phyloP scores from a whole-genome alignment of 83 land plant genomes.

The Picea abies region DNA sequence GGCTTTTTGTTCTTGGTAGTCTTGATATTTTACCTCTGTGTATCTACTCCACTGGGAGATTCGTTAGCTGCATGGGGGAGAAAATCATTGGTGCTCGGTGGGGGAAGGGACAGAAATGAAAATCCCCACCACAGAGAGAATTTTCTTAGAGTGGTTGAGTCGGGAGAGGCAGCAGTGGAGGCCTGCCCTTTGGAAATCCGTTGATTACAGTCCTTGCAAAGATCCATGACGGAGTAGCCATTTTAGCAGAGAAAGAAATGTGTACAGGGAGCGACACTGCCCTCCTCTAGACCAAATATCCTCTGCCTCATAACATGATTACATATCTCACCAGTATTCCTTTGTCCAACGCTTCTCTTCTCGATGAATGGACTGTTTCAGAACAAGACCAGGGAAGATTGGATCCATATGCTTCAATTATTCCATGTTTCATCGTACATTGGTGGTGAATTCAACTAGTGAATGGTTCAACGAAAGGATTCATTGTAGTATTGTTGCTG shows the following conservation, averaged over 20 bases:
- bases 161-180: slow-evolving; percentile 31
- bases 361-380: too few species aligned
- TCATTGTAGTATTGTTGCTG: too few species aligned
- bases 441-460: too few species aligned
- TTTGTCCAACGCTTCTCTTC: too few species aligned
- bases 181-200: slow-evolving; percentile 52
- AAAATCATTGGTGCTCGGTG: slow-evolving; percentile 25
- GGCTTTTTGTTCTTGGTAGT: slow-evolving; percentile 43
- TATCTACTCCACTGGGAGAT: slow-evolving; percentile 67
- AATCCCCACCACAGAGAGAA: slow-evolving; percentile 40
- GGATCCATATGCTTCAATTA: too few species aligned
- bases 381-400: too few species aligned
- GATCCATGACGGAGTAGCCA: slow-evolving; percentile 68
- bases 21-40: slow-evolving; percentile 48
- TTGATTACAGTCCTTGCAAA: slow-evolving; percentile 84
- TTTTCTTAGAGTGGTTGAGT: too few species aligned
- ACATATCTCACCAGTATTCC: too few species aligned
- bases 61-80: slow-evolving; percentile 64
- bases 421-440: too few species aligned
- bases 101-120: background rate
- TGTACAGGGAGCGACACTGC: slow-evolving; percentile 75
- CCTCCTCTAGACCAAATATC: slow-evolving; percentile 46
- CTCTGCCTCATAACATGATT: slow-evolving; percentile 71
- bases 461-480: too few species aligned
- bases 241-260: slow-evolving; percentile 72